Evolutionary conservation across 2,329 filamentous ascomycete species (phyloP).

Genomic region (Verticillium zaregamsianum): DNA sequence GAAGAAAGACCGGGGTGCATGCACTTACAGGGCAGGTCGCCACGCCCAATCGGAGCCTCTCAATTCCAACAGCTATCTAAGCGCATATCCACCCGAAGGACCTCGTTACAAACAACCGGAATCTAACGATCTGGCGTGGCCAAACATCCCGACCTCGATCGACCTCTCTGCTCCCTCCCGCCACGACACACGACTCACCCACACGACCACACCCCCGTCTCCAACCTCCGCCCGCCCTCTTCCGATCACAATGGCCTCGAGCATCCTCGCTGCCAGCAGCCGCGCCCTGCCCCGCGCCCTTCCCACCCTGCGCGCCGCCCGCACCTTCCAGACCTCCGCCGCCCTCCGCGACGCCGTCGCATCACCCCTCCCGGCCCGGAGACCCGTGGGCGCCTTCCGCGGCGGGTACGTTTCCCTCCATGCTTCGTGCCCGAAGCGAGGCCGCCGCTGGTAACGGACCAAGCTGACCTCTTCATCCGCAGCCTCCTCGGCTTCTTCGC

Average conservation of each 20-base stretch:
- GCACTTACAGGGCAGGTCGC: not conserved
- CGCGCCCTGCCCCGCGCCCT: slow-evolving; percentile 26
- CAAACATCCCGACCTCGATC: not conserved
- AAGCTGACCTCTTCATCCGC: slow-evolving; percentile 5
- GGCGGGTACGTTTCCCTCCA: slow-evolving; percentile 46
- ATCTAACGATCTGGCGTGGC: not conserved
- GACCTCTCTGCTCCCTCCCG: slow-evolving; percentile 1
- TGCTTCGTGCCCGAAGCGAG: not conserved
- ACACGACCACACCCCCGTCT: not conserved
- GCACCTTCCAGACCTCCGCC: slow-evolving; percentile 48
- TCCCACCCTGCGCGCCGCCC: slow-evolving; percentile 21
- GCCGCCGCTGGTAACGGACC: not conserved
- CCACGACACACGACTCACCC: not conserved
- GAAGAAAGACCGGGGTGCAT: not conserved
- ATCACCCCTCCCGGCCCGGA: slow-evolving; percentile 48
- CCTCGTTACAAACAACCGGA: not conserved
- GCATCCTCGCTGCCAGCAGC: slow-evolving; percentile 36
- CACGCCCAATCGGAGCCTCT: not conserved
- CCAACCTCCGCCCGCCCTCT: slow-evolving; percentile 1
- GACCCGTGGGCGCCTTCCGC: slow-evolving; percentile 57
- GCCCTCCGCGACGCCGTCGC: slow-evolving; percentile 37
- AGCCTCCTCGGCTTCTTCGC: slow-evolving; percentile 91
- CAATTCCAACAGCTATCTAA: not conserved
- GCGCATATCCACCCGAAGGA: not conserved
- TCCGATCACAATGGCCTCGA: slow-evolving; percentile 40